Evolutionary conservation across 2,329 filamentous ascomycete genomes (phyloP).

Genomic region (Fusarium abutilonis): DNA sequence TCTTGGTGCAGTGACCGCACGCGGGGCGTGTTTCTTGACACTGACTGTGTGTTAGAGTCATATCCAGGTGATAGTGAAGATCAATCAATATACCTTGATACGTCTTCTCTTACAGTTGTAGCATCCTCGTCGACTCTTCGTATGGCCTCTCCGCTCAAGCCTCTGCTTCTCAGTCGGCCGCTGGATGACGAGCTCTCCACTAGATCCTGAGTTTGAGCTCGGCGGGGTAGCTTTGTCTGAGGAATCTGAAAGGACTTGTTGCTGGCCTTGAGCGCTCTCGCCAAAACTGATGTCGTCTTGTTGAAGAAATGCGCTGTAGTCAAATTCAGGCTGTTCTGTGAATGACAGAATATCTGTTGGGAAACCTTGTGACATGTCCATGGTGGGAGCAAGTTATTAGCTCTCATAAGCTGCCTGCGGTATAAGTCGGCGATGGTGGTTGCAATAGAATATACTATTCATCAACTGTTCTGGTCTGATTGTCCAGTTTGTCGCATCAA

Average conservation of each 20-base stretch:
- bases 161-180: conserved; percentile 47
- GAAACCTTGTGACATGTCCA: conserved; percentile 47
- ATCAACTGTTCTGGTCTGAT: too few species aligned
- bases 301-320: conserved; percentile 54
- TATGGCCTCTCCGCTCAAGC: conserved; percentile 69
- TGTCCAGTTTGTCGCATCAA: neutral
- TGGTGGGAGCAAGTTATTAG: conserved; percentile 22
- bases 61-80: neutral
- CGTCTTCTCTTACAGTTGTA: conserved; percentile 73
- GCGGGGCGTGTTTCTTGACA: conserved; percentile 73
- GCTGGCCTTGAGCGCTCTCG: conserved; percentile 30
- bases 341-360: conserved; percentile 46
- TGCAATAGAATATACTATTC: neutral
- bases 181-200: conserved; percentile 30
- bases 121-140: conserved; percentile 72
- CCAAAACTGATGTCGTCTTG: conserved; percentile 40
- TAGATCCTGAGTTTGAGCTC: conserved; percentile 42
- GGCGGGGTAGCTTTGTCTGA: conserved; percentile 48
- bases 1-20: conserved; percentile 71
- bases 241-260: conserved; percentile 43
- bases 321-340: conserved; percentile 49
- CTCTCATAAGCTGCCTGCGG: conserved; percentile 1
- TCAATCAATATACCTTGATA: conserved; percentile 62
- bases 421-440: neutral
- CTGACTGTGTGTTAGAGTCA: conserved; percentile 49